These are phyloP conservation scores for Phytophthora colocasiae DNA, from an alignment of 352 stramenopile species.

Conservation along the genomic window DNA sequence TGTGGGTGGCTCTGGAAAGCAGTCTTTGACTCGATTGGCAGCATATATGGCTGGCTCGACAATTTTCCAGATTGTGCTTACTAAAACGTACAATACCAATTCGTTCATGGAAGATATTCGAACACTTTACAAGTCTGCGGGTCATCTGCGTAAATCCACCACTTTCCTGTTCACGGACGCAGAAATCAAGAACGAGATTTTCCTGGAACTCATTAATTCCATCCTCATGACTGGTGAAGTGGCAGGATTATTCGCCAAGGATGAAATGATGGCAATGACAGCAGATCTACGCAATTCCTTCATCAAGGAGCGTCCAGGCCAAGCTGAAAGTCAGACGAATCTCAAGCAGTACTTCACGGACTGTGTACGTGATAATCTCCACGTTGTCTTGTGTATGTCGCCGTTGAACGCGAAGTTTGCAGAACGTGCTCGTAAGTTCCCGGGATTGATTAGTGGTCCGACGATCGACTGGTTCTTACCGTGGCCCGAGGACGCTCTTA, in stretches of 20 bases:
- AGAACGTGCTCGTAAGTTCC: constrained; percentile 97
- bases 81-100: constrained; percentile 98
- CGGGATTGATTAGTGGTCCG: constrained; percentile 96
- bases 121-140: constrained; percentile 96
- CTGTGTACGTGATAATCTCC: constrained; percentile 97
- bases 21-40: constrained; percentile 96
- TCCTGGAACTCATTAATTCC: constrained; percentile 99
- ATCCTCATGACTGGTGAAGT: constrained; percentile 99
- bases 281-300: constrained; percentile 96
- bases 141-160: constrained; percentile 96
- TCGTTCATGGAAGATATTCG: constrained; percentile 98
- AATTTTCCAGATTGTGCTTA: constrained; percentile 99
- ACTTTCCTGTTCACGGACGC: constrained; percentile 99
- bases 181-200: constrained; percentile 99
- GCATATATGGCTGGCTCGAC: constrained; percentile 96
- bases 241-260: constrained; percentile 97
- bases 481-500: constrained; percentile 98
- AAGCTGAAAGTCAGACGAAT: constrained; percentile 97
- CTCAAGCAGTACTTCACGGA: constrained; percentile 99
- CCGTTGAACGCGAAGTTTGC: constrained; percentile 98
- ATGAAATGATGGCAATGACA: constrained; percentile 99
- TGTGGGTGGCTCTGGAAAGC: constrained; percentile 97
- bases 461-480: constrained; percentile 99
- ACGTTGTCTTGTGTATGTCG: constrained; percentile 99
- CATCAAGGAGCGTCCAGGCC: constrained; percentile 93